Percentiles rank a stretch among this genome's conserved stretches.
phyloP scores from a whole-genome alignment of 1,139 yeast species.

The Debaryomyces psychrophilus region DNA sequence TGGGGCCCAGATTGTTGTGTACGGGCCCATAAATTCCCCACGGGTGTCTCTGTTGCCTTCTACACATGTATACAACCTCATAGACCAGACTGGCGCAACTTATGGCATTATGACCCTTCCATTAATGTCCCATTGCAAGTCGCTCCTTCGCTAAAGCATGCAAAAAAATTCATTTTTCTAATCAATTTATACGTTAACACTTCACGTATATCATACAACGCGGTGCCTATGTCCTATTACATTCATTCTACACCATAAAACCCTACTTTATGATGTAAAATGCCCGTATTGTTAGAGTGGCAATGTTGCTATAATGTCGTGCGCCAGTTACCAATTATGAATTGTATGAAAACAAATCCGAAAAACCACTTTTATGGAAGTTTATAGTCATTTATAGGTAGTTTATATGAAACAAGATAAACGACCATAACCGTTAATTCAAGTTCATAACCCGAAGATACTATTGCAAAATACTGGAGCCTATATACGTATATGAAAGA shows the following conservation, averaged over 20 bases:
- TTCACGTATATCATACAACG: background rate
- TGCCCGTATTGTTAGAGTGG: conserved; percentile 7
- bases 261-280: background rate
- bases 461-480: conserved; percentile 5
- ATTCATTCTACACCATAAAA: background rate
- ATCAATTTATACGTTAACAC: background rate
- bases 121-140: background rate
- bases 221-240: background rate
- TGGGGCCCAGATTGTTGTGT: background rate
- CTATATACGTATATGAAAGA: conserved; percentile 5
- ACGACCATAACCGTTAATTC: conserved; percentile 8
- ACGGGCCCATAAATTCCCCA: background rate
- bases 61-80: background rate
- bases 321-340: conserved; percentile 3
- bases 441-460: conserved; percentile 10
- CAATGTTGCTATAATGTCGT: conserved; percentile 10
- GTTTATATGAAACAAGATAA: conserved; percentile 3
- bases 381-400: conserved; percentile 1
- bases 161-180: background rate
- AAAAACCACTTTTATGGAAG: conserved; percentile 1
- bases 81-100: background rate
- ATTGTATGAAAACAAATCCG: conserved; percentile 8
- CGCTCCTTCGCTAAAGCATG: background rate
- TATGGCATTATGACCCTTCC: background rate
- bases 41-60: background rate